A percentile compares a stretch with the other conserved stretches of the same genome.
Evolutionary conservation across 352 stramenopile genomes (phyloP).

Genomic region (Blastocystis sp.): DNA sequence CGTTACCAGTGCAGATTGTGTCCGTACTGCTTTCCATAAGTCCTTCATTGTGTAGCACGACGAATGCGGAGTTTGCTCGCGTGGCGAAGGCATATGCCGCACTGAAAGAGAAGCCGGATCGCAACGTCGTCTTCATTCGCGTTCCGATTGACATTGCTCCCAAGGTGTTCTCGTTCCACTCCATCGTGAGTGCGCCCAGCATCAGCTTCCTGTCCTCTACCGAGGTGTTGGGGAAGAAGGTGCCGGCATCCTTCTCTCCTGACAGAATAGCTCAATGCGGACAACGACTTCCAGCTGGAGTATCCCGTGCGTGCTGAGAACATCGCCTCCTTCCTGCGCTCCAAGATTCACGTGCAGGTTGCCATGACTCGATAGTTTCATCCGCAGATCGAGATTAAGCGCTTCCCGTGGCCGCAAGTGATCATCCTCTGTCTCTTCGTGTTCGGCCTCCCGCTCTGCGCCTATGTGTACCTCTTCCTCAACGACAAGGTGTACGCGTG

Average conservation of each 20-base stretch:
- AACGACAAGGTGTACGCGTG: constrained; percentile 29
- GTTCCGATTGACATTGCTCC: constrained; percentile 45
- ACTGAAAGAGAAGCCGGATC: constrained; percentile 1
- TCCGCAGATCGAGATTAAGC: constrained; percentile 66
- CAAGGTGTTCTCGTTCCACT: constrained; percentile 55
- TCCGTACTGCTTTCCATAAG: not conserved
- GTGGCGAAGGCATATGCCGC: constrained; percentile 21
- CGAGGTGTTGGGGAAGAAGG: constrained; percentile 39
- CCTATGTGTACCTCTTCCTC: constrained; percentile 58
- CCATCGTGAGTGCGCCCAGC: constrained; percentile 36
- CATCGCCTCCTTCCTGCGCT: constrained; percentile 56
- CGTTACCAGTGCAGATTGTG: constrained; percentile 54
- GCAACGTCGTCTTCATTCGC: constrained; percentile 60
- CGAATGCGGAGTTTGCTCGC: not conserved
- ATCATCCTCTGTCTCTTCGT: constrained; percentile 52
- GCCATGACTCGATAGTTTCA: not conserved
- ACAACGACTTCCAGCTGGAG: constrained; percentile 59
- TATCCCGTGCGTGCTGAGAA: constrained; percentile 53
- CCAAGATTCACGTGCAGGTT: constrained; percentile 59
- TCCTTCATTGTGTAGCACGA: constrained; percentile 7
- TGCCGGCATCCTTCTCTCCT: not conserved
- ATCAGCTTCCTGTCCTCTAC: constrained; percentile 37
- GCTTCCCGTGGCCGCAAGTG: constrained; percentile 66
- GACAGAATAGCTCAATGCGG: constrained; percentile 31
- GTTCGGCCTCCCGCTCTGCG: not conserved